These are phyloP conservation scores for Wickerhamomyces sydowiorum DNA, from an alignment of 805 yeast species.

Conservation along the genomic window DNA sequence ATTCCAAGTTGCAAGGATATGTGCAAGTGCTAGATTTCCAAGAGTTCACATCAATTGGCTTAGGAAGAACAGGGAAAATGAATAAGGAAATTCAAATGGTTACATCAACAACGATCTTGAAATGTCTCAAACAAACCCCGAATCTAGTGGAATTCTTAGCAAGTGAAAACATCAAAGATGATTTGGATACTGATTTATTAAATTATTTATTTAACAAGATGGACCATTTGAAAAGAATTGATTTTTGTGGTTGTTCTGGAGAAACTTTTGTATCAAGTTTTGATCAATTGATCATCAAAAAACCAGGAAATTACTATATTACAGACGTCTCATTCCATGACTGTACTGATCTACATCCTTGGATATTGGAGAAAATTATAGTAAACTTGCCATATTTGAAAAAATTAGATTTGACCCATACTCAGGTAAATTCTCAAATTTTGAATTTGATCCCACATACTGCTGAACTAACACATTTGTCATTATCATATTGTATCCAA, in stretches of 20 bases:
- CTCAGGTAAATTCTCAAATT: conserved; percentile 63
- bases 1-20: conserved; percentile 45
- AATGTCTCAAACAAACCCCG: conserved; percentile 57
- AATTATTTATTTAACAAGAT: conserved; percentile 47
- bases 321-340: conserved; percentile 70
- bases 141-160: conserved; percentile 75
- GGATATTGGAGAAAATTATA: conserved; percentile 49
- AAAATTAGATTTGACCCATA: conserved; percentile 76
- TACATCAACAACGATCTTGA: conserved; percentile 62
- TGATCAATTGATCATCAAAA: conserved; percentile 27
- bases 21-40: conserved; percentile 81
- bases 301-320: conserved; percentile 16
- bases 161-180: conserved; percentile 81
- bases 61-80: conserved; percentile 87
- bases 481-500: conserved; percentile 59
- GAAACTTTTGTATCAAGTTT: conserved; percentile 56
- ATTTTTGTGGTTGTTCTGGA: conserved; percentile 85
- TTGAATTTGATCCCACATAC: conserved; percentile 48
- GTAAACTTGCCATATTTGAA: conserved; percentile 51
- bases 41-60: conserved; percentile 82
- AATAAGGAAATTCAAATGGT: conserved; percentile 89
- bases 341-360: conserved; percentile 68
- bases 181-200: conserved; percentile 58
- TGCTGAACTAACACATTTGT: conserved; percentile 66
- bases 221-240: conserved; percentile 60